Conservation (phyloP, 371 early-diverging fungal species). For the Circinella minor region DNA sequence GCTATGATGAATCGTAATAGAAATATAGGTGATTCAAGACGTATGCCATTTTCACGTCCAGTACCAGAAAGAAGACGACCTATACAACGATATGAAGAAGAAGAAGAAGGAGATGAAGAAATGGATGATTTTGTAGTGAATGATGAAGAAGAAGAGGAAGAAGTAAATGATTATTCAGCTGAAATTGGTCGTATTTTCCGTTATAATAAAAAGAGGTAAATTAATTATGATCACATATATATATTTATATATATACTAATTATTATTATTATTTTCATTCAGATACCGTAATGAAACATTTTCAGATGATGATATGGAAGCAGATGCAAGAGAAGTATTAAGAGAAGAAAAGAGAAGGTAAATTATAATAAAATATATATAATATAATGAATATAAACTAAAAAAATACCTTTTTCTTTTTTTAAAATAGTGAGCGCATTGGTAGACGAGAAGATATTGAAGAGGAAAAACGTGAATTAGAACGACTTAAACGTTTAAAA, state of each 20-base stretch:
- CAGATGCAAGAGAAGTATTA: conserved; percentile 56
- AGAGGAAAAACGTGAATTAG: conserved; percentile 70
- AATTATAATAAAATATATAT: too few species aligned
- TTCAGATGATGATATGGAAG: conserved; percentile 71
- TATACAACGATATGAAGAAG: conserved; percentile 21
- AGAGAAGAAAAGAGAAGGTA: conserved; percentile 67
- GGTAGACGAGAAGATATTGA: conserved; percentile 54
- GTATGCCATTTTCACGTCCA: conserved; percentile 41
- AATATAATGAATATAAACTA: too few species aligned
- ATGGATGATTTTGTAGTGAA: conserved; percentile 39
- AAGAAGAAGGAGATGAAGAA: conserved; percentile 49
- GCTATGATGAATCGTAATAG: background rate
- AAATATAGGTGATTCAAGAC: conserved; percentile 7
- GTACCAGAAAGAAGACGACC: conserved; percentile 11
- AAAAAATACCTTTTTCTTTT: too few species aligned
- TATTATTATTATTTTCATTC: background rate
- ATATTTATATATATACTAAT: too few species aligned
- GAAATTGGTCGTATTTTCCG: conserved; percentile 58
- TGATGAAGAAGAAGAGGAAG: conserved; percentile 57
- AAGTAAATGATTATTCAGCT: conserved; percentile 34
- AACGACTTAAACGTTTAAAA: conserved; percentile 66
- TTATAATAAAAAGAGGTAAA: conserved; percentile 37
- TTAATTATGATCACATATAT: too few species aligned
- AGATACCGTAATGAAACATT: conserved; percentile 56
- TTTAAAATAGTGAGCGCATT: conserved; percentile 51